Evolutionary conservation across 2,329 filamentous ascomycete species (phyloP).

Genomic region (Colletotrichum tropicicola): DNA sequence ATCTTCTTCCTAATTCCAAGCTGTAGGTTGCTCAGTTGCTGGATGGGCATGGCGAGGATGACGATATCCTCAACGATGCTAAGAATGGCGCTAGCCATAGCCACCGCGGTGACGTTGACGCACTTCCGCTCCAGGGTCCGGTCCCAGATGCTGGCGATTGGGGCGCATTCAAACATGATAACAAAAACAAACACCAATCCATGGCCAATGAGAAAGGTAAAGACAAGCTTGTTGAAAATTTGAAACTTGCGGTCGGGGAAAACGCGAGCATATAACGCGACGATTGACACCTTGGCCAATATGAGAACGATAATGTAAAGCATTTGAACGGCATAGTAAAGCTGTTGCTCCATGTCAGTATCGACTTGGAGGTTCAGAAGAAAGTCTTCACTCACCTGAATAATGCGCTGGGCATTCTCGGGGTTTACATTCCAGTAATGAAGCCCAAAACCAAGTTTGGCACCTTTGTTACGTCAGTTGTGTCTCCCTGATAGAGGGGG

Average conservation of each 20-base stretch:
- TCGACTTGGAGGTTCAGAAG: too few species aligned
- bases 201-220: constrained; percentile 28
- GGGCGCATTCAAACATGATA: constrained; percentile 32
- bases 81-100: constrained; percentile 19
- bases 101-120: constrained; percentile 22
- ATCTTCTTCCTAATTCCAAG: constrained; percentile 25
- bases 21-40: constrained; percentile 22
- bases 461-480: background rate
- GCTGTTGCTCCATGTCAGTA: background rate
- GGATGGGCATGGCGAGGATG: constrained; percentile 28
- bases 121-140: constrained; percentile 20
- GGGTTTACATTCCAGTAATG: constrained; percentile 36
- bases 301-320: constrained; percentile 35
- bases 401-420: constrained; percentile 2
- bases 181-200: constrained; percentile 34
- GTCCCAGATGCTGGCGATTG: constrained; percentile 30
- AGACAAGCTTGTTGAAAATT: constrained; percentile 20
- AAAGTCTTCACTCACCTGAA: background rate
- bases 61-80: constrained; percentile 31
- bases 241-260: constrained; percentile 31
- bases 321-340: constrained; percentile 33
- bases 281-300: constrained; percentile 34
- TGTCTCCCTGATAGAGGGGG: rapidly evolving
- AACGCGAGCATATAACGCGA: constrained; percentile 35
- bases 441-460: constrained; percentile 31